Conservation (phyloP, 352 stramenopile species). For the Globisporangium paroecandrum region DNA sequence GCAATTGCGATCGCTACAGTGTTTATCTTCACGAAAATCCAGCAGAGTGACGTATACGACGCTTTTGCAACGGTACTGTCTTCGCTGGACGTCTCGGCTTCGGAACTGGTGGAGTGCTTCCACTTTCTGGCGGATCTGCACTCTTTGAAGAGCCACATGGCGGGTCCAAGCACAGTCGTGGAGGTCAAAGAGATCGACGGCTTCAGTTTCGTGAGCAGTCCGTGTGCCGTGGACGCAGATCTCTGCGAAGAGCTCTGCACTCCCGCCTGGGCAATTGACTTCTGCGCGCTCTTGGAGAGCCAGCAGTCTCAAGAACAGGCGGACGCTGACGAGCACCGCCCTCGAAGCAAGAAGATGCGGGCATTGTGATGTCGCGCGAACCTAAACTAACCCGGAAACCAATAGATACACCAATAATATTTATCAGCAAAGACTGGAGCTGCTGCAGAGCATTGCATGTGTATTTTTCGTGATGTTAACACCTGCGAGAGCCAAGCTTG, state of each 20-base stretch:
- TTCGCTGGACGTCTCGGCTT: constrained; percentile 1
- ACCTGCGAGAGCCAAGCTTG: no score
- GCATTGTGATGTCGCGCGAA: background rate
- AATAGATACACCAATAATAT: background rate
- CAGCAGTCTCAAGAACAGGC: background rate
- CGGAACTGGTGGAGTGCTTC: constrained; percentile 11
- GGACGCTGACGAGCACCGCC: background rate
- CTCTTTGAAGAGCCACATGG: background rate
- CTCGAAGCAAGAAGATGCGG: background rate
- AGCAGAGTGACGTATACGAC: background rate
- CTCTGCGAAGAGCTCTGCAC: constrained; percentile 8
- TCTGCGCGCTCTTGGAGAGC: constrained; percentile 9
- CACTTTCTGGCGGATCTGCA: constrained; percentile 10
- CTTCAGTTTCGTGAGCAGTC: constrained; percentile 8
- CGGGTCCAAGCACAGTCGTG: background rate
- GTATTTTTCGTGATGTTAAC: background rate
- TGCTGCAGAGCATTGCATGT: background rate
- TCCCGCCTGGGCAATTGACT: constrained; percentile 6
- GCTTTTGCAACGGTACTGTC: background rate
- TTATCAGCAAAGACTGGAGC: constrained; percentile 4
- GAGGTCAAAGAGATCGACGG: constrained; percentile 15
- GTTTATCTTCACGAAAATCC: constrained; percentile 3
- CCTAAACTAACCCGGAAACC: background rate
- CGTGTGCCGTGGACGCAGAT: constrained; percentile 10
- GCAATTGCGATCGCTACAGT: constrained; percentile 8